Evolutionary conservation across 805 yeast genomes (phyloP).

Genomic region (Barnettozyma pratensis): DNA sequence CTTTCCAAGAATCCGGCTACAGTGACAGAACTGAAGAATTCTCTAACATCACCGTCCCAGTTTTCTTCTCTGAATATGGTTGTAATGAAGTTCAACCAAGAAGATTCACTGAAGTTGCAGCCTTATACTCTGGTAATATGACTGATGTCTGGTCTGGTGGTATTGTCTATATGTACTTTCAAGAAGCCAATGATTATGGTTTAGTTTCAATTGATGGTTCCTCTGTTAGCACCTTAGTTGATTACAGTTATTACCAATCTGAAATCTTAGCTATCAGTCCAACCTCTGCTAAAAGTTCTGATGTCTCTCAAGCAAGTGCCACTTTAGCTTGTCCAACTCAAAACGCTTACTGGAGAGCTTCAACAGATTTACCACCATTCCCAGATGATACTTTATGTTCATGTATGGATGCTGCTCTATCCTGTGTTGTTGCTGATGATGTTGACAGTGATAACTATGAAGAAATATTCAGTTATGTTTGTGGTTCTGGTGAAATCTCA

Average conservation of each 20-base stretch:
- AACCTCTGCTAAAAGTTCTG: conserved; percentile 38
- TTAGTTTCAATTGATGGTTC: conserved; percentile 48
- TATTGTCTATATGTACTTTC: conserved; percentile 80
- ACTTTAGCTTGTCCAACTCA: conserved; percentile 60
- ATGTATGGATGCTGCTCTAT: conserved; percentile 51
- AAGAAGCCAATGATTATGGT: conserved; percentile 74
- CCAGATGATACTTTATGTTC: conserved; percentile 61
- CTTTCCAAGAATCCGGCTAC: conserved; percentile 60
- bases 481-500: conserved; percentile 53
- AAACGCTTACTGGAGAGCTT: conserved; percentile 56
- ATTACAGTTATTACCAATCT: conserved; percentile 57
- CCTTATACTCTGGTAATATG: conserved; percentile 63
- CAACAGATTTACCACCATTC: conserved; percentile 71
- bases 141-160: conserved; percentile 88
- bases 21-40: conserved; percentile 59
- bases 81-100: conserved; percentile 69
- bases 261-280: conserved; percentile 54
- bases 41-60: conserved; percentile 60
- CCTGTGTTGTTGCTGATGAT: conserved; percentile 55
- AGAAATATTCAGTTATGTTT: conserved; percentile 51
- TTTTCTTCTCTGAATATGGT: conserved; percentile 81
- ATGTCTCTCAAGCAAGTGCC: conserved; percentile 35
- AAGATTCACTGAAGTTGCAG: conserved; percentile 63
- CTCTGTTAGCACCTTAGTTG: conserved; percentile 54
- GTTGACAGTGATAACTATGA: conserved; percentile 55